Conservation (phyloP, 2,329 filamentous ascomycete genomes). For the Orbilia brochopaga region DNA sequence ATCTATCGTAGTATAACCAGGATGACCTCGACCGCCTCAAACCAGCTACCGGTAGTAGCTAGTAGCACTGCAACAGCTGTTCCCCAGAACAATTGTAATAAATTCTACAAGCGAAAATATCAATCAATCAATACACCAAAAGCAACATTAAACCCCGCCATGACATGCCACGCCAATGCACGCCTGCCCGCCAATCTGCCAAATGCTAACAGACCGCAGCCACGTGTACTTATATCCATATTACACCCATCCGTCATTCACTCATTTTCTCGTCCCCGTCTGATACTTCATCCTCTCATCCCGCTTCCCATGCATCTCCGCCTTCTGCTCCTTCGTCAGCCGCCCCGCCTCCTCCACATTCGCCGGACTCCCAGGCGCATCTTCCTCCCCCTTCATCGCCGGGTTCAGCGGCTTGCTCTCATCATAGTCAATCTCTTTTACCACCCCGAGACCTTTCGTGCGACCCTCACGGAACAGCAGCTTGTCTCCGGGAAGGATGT, state of each 20-base stretch:
- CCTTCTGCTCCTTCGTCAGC: constrained; percentile 35
- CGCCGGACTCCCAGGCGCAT: background rate
- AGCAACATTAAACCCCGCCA: too few relatives aligned
- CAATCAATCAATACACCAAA: too few relatives aligned
- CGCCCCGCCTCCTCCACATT: constrained; percentile 29
- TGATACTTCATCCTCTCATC: constrained; percentile 50
- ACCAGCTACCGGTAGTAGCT: too few relatives aligned
- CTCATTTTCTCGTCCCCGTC: constrained; percentile 32
- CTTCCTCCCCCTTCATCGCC: constrained; percentile 28
- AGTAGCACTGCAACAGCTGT: too few relatives aligned
- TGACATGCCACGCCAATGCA: too few relatives aligned
- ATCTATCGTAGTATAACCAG: too few relatives aligned
- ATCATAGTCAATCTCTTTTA: constrained; percentile 90
- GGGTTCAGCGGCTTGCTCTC: constrained; percentile 57
- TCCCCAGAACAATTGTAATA: too few relatives aligned
- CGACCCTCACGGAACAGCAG: constrained; percentile 91
- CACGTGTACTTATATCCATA: too few relatives aligned
- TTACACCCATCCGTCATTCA: background rate
- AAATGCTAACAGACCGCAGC: too few relatives aligned
- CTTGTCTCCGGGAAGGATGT: constrained; percentile 83
- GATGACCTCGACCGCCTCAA: too few relatives aligned
- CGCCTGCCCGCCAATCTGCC: too few relatives aligned
- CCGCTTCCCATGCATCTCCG: constrained; percentile 36
- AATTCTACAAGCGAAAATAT: too few relatives aligned
- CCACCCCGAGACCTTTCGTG: constrained; percentile 93